A percentile compares a stretch with the other conserved stretches of the same genome.
These are phyloP conservation scores for Coniochaeta sp. DNA, from an alignment of 2,329 filamentous ascomycete genomes.

Conservation along the genomic window DNA sequence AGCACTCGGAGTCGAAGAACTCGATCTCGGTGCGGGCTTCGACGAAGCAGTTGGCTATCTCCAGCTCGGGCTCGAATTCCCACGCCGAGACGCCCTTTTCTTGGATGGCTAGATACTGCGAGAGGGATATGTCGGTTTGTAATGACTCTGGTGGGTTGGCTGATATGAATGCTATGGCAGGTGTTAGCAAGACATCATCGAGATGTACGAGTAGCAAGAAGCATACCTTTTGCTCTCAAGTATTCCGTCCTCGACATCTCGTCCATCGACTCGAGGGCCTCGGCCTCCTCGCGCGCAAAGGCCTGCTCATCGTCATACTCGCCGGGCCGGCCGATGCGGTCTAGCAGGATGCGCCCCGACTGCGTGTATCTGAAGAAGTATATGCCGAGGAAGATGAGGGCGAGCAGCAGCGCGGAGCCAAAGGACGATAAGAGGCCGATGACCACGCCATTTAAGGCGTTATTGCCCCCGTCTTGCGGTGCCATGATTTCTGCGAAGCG, in stretches of 20 bases:
- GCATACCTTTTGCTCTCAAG: conserved; percentile 82
- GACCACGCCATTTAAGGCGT: conserved; percentile 63
- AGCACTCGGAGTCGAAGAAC: conserved; percentile 97
- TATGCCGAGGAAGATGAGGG: conserved; percentile 69
- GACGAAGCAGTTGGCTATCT: conserved; percentile 98
- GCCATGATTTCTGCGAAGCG: background rate
- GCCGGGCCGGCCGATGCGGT: conserved; percentile 85
- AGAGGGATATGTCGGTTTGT: conserved; percentile 94
- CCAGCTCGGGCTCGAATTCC: conserved; percentile 98
- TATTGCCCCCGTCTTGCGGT: conserved; percentile 9
- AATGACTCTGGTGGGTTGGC: conserved; percentile 91
- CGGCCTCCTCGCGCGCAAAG: conserved; percentile 86
- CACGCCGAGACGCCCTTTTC: conserved; percentile 99
- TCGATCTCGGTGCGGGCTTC: conserved; percentile 95
- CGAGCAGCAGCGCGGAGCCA: conserved; percentile 80
- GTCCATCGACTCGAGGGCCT: conserved; percentile 92
- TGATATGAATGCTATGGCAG: conserved; percentile 71
- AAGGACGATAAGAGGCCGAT: conserved; percentile 94
- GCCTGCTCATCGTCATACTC: conserved; percentile 98
- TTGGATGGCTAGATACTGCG: conserved; percentile 95
- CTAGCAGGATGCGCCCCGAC: conserved; percentile 83
- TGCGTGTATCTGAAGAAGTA: conserved; percentile 92
- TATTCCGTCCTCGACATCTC: conserved; percentile 88
- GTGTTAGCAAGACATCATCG: background rate
- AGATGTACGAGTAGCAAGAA: background rate